Base-by-base conservation (phyloP, 495 filamentous ascomycete genomes). In the Cudoniella acicularis region DNA sequence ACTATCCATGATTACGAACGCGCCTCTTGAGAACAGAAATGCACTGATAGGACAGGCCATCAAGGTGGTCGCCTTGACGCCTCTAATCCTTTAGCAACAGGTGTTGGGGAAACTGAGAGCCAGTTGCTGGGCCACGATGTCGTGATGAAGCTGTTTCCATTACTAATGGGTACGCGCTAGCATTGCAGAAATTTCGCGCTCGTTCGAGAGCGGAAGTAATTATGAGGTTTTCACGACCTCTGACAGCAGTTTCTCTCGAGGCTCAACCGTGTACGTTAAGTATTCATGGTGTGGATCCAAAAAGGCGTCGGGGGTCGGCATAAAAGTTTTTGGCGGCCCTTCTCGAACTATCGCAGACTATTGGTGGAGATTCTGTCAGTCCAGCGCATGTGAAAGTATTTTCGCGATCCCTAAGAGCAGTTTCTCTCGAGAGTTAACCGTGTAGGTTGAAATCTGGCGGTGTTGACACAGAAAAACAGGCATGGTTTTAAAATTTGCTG, bases 391-490 rank as follows among this genome's bases (percentile, higher is more conserved):
- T 36, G 30, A 36, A 36, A 36, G 30, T 13, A 36, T 36, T 36
- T 36, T 36, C 30, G 13, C 30, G 23, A 74, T 63, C 52, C 24
- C 61, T 56, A 50, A 63, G 13, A 50, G 56, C 10, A 63, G 50
- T 45, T 17, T 23, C 55, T 52, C 47, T 52, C 61, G 56, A 56
- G 47, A 51, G 45, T 56, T 52, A 57, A 56, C 56, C 56, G 49
- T 55, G 51, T 60, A 64, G 6, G 61, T 56, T 60, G 54, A 60
- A 52, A 45, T 47, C 56, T 64, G 56, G 53, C 61, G 61, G 61
- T 57, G 61, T 60, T 52, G 52, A 49, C 48, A 56, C 36, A 64
- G 61, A 64, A 43, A 60, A 51, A 27, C 41, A 8, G 56, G 56
- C 48, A 51, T 63, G 42, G 41, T 22, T 43, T 22, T 59, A 56